phyloP scores from a whole-genome alignment of 768 basidiomycete species.

The Suillus subaureus region DNA sequence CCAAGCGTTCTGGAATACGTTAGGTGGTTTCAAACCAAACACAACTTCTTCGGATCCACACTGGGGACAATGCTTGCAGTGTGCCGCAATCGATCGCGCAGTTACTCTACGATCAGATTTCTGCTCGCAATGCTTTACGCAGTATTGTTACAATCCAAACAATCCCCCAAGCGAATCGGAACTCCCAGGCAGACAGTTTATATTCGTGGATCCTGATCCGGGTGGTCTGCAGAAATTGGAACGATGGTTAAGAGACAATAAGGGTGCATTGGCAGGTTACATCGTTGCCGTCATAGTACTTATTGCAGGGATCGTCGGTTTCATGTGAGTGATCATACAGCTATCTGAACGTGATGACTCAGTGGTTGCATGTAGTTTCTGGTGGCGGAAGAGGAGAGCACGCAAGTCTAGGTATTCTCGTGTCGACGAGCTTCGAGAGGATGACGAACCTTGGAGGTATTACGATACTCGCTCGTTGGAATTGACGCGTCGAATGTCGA shows the following conservation, averaged over 20 bases:
- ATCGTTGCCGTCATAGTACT: slow-evolving; percentile 43
- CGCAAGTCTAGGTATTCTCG: slow-evolving; percentile 23
- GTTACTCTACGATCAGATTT: slow-evolving; percentile 41
- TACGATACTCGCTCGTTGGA: slow-evolving; percentile 23
- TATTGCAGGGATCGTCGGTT: slow-evolving; percentile 37
- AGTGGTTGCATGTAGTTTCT: slow-evolving; percentile 22
- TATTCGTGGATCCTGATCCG: slow-evolving; percentile 59
- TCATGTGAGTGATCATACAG: slow-evolving; percentile 33
- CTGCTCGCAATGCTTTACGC: slow-evolving; percentile 63
- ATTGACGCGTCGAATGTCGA: slow-evolving; percentile 1
- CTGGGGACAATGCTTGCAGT: slow-evolving; percentile 61
- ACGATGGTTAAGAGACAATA: slow-evolving; percentile 46
- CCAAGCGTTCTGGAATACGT: slow-evolving; percentile 56
- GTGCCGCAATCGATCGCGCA: slow-evolving; percentile 61
- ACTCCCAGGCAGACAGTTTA: slow-evolving; percentile 40
- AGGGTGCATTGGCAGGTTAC: slow-evolving; percentile 52
- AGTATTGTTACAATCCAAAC: slow-evolving; percentile 58
- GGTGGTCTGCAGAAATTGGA: slow-evolving; percentile 45
- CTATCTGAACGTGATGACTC: not conserved
- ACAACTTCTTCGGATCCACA: slow-evolving; percentile 54
- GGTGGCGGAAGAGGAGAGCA: slow-evolving; percentile 30
- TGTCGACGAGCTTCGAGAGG: slow-evolving; percentile 29
- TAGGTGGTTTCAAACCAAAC: slow-evolving; percentile 63
- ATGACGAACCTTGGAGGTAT: slow-evolving; percentile 32
- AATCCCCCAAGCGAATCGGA: slow-evolving; percentile 58